A percentile compares a stretch with the other conserved stretches of the same genome.
Evolutionary conservation across 768 basidiomycete species (phyloP).

Genomic region (Naematelia aurantialba): DNA sequence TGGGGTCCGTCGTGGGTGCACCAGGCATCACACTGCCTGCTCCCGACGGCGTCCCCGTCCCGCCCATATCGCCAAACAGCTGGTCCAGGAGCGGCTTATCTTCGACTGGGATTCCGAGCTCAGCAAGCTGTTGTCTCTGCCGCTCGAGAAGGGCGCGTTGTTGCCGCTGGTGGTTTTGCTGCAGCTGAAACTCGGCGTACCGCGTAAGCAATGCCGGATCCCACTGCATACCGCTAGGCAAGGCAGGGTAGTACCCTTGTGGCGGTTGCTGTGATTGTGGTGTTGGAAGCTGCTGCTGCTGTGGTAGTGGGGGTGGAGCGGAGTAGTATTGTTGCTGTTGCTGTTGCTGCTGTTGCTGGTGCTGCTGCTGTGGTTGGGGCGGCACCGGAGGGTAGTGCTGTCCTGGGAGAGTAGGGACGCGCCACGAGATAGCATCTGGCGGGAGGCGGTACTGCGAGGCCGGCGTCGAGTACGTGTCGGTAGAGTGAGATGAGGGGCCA

Average conservation of each 20-base stretch:
- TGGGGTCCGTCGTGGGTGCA: neutral
- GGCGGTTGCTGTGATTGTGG: conserved; percentile 3
- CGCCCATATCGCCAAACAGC: conserved; percentile 25
- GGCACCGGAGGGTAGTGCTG: neutral
- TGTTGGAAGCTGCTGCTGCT: neutral
- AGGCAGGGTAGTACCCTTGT: neutral
- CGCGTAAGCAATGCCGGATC: conserved; percentile 27
- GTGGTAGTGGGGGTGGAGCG: neutral
- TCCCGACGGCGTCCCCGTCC: neutral
- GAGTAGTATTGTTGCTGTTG: conserved; percentile 1
- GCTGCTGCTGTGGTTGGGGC: neutral
- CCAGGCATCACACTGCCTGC: neutral
- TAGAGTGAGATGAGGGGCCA: neutral
- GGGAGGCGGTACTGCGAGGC: neutral
- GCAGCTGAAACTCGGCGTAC: conserved; percentile 44
- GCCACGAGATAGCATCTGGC: neutral
- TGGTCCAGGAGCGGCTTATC: conserved; percentile 37
- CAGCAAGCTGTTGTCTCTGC: conserved; percentile 37
- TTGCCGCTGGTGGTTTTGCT: conserved; percentile 45
- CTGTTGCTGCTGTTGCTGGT: conserved; percentile 3
- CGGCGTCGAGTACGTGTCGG: neutral
- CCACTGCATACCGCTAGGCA: conserved; percentile 20
- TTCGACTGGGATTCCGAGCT: conserved; percentile 37
- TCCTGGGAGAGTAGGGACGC: neutral
- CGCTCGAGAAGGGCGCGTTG: conserved; percentile 34